These are phyloP conservation scores for Tulasnella sp. DNA, from an alignment of 768 basidiomycete genomes.

Conservation along the genomic window DNA sequence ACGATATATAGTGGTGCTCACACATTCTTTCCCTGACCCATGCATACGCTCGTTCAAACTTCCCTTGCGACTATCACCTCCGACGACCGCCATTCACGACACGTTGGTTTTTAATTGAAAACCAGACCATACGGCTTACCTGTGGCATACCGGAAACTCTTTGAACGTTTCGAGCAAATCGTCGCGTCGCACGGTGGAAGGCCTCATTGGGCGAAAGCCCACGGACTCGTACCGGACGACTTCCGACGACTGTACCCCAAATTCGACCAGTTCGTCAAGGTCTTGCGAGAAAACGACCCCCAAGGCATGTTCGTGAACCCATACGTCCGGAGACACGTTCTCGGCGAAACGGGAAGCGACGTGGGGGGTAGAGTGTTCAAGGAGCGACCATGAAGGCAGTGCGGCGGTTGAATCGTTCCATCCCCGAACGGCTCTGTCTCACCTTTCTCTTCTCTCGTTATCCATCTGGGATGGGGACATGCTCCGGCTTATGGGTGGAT, in stretches of 20 bases:
- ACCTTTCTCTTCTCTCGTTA: too few relatives aligned
- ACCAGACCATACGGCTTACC: conserved; percentile 72
- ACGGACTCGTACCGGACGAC: conserved; percentile 49
- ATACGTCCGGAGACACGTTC: conserved; percentile 78
- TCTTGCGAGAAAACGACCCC: conserved; percentile 57
- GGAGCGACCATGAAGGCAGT: not conserved
- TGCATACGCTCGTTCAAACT: conserved; percentile 13
- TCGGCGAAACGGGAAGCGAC: conserved; percentile 36
- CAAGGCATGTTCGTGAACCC: conserved; percentile 65
- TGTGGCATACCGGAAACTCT: conserved; percentile 68
- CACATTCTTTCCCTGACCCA: not conserved
- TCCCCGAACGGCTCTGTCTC: too few relatives aligned
- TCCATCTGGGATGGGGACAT: too few relatives aligned
- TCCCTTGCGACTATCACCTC: conserved; percentile 11
- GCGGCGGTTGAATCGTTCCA: too few relatives aligned
- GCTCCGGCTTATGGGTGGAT: too few relatives aligned
- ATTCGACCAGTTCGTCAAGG: conserved; percentile 61
- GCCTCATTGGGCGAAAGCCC: conserved; percentile 96
- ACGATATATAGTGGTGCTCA: too few relatives aligned
- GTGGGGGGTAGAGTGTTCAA: conserved; percentile 40
- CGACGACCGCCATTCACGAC: not conserved
- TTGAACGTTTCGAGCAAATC: conserved; percentile 63
- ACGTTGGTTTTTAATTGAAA: too few relatives aligned
- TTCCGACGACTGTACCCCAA: conserved; percentile 63
- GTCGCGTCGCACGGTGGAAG: conserved; percentile 57